Evolutionary conservation across 345 rosid species (phyloP).

Genomic region (Viola odorata): DNA sequence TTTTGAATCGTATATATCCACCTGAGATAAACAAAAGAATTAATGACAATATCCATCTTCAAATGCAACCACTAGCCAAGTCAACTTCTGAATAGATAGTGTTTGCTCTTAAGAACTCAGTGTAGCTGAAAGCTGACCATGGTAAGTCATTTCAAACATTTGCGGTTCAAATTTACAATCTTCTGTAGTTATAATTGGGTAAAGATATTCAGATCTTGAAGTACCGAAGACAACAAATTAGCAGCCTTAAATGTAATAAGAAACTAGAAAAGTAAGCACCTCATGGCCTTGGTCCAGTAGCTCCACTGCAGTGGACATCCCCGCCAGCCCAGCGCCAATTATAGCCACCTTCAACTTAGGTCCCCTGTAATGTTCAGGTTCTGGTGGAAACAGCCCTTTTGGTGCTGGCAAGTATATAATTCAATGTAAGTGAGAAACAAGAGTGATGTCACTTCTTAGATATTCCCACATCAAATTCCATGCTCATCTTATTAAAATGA

Average conservation of each 20-base stretch:
- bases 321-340: constrained; percentile 97
- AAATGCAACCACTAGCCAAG: neutral
- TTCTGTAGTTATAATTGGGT: neutral
- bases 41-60: neutral
- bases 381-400: constrained; percentile 90
- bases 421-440: neutral
- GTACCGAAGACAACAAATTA: neutral
- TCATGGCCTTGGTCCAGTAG: constrained; percentile 96
- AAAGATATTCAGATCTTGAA: constrained; percentile 1
- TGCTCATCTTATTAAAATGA: no score
- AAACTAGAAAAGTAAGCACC: constrained; percentile 33
- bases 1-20: constrained; percentile 89
- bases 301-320: constrained; percentile 98
- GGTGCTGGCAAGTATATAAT: constrained; percentile 67
- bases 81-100: neutral
- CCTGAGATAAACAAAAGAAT: constrained; percentile 41
- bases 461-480: no score
- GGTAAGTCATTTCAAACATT: neutral
- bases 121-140: constrained; percentile 1
- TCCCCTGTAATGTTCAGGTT: constrained; percentile 85
- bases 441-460: neutral
- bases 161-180: neutral
- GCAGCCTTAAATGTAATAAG: neutral
- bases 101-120: neutral
- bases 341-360: constrained; percentile 98